Conservation (phyloP, 257 asterid genomes). For the Nicotiana tabacum region DNA sequence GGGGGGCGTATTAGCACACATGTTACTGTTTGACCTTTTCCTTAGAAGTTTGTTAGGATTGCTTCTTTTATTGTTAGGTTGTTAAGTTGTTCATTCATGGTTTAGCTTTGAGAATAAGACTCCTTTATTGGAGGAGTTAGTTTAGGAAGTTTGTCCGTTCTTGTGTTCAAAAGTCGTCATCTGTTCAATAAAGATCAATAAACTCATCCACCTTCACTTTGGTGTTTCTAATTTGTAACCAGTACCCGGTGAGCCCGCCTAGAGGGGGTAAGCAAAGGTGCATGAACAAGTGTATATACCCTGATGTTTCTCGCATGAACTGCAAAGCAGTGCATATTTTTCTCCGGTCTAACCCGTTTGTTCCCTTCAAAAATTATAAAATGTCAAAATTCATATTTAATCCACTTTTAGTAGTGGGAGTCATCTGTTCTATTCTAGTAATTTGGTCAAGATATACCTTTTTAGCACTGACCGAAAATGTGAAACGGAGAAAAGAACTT, state of each 20-base stretch:
- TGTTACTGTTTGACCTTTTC: neutral
- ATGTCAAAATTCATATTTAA: neutral
- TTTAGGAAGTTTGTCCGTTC: neutral
- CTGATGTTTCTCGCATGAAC: neutral
- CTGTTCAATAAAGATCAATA: neutral
- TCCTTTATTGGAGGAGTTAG: neutral
- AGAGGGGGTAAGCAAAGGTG: neutral
- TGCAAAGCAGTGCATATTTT: neutral
- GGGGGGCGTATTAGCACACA: neutral
- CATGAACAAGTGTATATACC: neutral
- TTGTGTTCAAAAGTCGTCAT: neutral
- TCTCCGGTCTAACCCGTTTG: neutral
- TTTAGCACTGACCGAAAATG: neutral
- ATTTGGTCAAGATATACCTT: neutral
- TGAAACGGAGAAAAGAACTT: neutral
- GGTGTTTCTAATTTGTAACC: neutral
- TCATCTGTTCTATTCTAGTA: neutral
- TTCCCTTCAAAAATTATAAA: neutral
- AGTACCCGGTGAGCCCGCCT: neutral
- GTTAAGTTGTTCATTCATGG: neutral
- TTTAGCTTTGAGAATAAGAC: neutral
- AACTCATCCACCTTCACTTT: neutral
- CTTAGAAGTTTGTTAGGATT: neutral
- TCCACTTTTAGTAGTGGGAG: neutral
- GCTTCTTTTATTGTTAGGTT: neutral